These are phyloP conservation scores for Macrocystidia cucumis DNA, from an alignment of 1,284 basidiomycete species.

Conservation along the genomic window DNA sequence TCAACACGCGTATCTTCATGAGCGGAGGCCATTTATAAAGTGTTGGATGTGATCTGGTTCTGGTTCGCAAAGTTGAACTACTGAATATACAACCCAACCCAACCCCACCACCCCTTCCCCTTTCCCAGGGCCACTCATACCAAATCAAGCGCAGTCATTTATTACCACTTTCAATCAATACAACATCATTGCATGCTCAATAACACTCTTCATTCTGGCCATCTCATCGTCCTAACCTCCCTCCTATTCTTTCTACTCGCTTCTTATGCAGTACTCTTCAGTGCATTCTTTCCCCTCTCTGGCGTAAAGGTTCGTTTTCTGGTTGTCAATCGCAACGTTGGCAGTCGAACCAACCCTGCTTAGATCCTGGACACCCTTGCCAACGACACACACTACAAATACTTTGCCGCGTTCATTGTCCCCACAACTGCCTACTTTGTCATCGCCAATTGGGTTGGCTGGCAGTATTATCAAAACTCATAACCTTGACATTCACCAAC, in stretches of 20 bases:
- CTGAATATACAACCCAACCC: no score
- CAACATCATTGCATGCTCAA: conserved; percentile 12
- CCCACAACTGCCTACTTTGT: conserved; percentile 82
- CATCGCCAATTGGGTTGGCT: conserved; percentile 95
- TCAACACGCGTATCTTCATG: no score
- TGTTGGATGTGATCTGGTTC: no score
- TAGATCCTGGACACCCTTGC: conserved; percentile 59
- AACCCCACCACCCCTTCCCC: conserved; percentile 3
- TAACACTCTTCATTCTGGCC: conserved; percentile 29
- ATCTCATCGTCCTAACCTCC: conserved; percentile 40
- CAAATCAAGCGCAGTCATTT: no score
- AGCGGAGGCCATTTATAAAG: no score
- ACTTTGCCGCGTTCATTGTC: conserved; percentile 71
- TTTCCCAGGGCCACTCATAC: conserved; percentile 2
- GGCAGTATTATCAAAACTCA: conserved; percentile 90
- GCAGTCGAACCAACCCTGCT: not conserved
- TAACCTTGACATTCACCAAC: no score
- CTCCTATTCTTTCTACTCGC: conserved; percentile 47
- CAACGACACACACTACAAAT: conserved; percentile 83
- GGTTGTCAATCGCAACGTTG: conserved; percentile 1
- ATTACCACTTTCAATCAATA: conserved; percentile 1
- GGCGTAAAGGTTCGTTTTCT: conserved; percentile 37
- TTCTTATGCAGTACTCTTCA: conserved; percentile 57
- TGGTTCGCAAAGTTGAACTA: no score
- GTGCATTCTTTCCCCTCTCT: conserved; percentile 51